Evolutionary conservation across 2,329 filamentous ascomycete genomes (phyloP).

Genomic region (Aspergillus glaucus): DNA sequence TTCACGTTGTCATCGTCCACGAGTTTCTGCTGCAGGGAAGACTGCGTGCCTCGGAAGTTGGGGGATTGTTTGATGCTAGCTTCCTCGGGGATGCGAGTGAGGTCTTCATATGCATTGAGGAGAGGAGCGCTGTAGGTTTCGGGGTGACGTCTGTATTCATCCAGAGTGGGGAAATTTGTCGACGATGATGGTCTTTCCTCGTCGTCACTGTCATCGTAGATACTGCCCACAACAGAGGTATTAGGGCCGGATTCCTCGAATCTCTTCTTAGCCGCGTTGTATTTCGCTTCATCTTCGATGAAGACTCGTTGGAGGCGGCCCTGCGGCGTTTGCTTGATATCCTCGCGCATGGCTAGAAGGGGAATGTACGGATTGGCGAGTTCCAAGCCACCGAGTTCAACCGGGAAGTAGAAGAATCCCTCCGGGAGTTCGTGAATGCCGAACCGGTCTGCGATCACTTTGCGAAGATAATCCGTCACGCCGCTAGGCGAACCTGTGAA

Average conservation of each 20-base stretch:
- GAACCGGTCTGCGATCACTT: constrained; percentile 49
- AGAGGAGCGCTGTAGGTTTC: constrained; percentile 29
- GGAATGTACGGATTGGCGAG: constrained; percentile 47
- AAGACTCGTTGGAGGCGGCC: constrained; percentile 27
- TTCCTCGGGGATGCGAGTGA: constrained; percentile 29
- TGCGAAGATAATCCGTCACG: constrained; percentile 52
- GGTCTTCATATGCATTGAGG: constrained; percentile 23
- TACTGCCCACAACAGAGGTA: neutral
- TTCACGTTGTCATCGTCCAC: constrained; percentile 7
- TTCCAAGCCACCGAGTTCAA: constrained; percentile 46
- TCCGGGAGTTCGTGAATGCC: constrained; percentile 42
- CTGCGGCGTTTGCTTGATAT: constrained; percentile 31
- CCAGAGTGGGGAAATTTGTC: constrained; percentile 31
- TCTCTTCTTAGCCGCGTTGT: constrained; percentile 38
- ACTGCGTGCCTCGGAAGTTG: constrained; percentile 20
- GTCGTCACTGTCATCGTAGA: constrained; percentile 2
- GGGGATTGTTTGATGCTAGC: constrained; percentile 22
- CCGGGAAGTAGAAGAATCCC: constrained; percentile 49
- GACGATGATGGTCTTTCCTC: constrained; percentile 4
- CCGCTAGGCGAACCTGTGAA: constrained; percentile 20
- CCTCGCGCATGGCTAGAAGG: constrained; percentile 43
- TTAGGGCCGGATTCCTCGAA: constrained; percentile 24
- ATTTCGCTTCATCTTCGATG: constrained; percentile 48
- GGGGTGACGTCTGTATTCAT: constrained; percentile 32
- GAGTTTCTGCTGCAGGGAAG: constrained; percentile 2